Evolutionary conservation across 805 yeast genomes (phyloP).

Genomic region (Candida krabiensis): DNA sequence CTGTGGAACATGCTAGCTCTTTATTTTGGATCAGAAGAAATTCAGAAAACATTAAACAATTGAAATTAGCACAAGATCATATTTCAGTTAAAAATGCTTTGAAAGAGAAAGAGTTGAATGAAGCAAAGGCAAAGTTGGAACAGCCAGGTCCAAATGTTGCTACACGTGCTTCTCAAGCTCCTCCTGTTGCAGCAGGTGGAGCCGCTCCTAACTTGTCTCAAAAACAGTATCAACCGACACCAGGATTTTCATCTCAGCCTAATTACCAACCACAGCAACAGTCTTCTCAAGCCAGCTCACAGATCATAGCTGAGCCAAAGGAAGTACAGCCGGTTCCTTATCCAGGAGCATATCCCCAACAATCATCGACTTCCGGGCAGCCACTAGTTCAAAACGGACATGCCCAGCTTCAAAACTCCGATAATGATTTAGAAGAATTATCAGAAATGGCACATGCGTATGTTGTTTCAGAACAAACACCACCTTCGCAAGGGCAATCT

Average conservation of each 20-base stretch:
- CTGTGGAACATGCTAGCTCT: conserved; percentile 31
- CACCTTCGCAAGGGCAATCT: conserved; percentile 14
- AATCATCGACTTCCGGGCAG: conserved; percentile 7
- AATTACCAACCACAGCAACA: conserved; percentile 9
- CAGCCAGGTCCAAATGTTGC: conserved; percentile 13
- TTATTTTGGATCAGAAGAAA: conserved; percentile 35
- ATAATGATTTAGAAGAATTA: conserved; percentile 32
- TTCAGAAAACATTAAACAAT: conserved; percentile 27
- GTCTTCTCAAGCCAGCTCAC: conserved; percentile 2
- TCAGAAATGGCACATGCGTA: conserved; percentile 33
- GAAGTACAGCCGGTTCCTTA: conserved; percentile 4
- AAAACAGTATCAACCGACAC: conserved; percentile 18
- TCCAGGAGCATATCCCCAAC: conserved; percentile 5
- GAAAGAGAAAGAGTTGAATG: conserved; percentile 26
- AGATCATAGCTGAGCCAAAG: neutral
- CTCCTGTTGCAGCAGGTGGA: conserved; percentile 5
- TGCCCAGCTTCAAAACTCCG: conserved; percentile 18
- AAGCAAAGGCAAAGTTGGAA: conserved; percentile 26
- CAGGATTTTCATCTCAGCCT: conserved; percentile 27
- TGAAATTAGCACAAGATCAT: conserved; percentile 29
- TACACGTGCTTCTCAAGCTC: too few species aligned
- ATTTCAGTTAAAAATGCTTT: conserved; percentile 27
- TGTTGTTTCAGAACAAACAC: conserved; percentile 28
- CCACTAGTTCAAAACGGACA: conserved; percentile 10
- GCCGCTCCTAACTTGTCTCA: conserved; percentile 30